Evolutionary conservation across 2,329 filamentous ascomycete genomes (phyloP).

Genomic region (Ophiostoma australiae): DNA sequence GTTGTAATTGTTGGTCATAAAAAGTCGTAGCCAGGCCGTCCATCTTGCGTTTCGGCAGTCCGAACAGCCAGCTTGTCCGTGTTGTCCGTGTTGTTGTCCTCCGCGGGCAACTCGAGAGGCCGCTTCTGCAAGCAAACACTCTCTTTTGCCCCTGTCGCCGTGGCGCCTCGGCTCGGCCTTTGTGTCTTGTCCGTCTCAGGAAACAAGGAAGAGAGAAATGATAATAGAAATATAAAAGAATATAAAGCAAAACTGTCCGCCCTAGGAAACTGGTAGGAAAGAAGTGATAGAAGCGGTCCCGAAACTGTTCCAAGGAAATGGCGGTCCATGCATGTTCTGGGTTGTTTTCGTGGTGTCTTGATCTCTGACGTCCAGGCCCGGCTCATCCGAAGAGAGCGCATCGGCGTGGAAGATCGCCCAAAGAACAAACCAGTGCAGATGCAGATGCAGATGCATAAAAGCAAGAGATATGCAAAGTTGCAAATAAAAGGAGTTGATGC

Average conservation of each 20-base stretch:
- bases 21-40: neutral
- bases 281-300: neutral
- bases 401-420: neutral
- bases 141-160: slow-evolving; percentile 3
- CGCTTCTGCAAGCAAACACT: neutral
- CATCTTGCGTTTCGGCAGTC: neutral
- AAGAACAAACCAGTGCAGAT: neutral
- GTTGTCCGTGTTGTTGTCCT: slow-evolving; percentile 2
- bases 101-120: neutral
- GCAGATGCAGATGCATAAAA: neutral
- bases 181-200: slow-evolving; percentile 8
- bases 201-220: slow-evolving; percentile 7
- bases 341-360: neutral
- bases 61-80: neutral
- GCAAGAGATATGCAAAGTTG: neutral
- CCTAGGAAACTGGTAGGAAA: neutral
- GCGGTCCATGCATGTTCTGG: neutral
- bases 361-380: neutral
- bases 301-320: neutral
- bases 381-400: neutral
- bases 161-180: slow-evolving; percentile 11
- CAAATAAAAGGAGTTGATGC: neutral
- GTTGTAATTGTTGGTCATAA: neutral
- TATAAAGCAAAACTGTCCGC: neutral
- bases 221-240: neutral